A percentile compares a stretch with the other conserved stretches of the same genome.
These are phyloP conservation scores for Globisporangium paroecandrum DNA, from an alignment of 352 stramenopile genomes.

Conservation along the genomic window DNA sequence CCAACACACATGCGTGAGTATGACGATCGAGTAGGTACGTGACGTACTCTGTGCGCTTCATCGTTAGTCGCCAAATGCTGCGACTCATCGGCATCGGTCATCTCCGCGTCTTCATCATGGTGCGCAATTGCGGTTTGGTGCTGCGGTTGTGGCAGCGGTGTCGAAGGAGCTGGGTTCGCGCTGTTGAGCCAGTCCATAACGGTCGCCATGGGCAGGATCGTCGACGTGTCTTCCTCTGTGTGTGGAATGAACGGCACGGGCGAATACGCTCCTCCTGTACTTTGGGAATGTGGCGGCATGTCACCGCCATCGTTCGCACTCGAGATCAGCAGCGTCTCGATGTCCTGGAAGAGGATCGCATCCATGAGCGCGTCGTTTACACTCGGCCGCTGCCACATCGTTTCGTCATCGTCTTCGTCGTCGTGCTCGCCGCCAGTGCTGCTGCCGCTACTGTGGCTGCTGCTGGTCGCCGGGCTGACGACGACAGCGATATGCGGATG, in stretches of 20 bases:
- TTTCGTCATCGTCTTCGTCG: constrained; percentile 2
- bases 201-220: background rate
- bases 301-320: background rate
- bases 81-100: background rate
- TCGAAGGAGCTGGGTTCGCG: background rate
- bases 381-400: background rate
- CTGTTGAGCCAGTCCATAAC: constrained; percentile 7
- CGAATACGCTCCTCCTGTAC: background rate
- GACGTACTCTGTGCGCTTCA: constrained; percentile 1
- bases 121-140: background rate
- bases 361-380: constrained; percentile 13
- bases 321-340: constrained; percentile 13
- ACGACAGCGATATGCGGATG: too few relatives aligned
- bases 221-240: background rate
- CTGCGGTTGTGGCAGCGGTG: background rate
- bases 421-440: background rate
- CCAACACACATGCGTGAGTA: background rate
- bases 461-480: background rate
- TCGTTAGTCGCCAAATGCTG: background rate
- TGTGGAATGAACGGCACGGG: background rate
- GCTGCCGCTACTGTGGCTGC: constrained; percentile 1
- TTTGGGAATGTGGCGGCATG: background rate
- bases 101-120: background rate
- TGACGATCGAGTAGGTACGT: background rate
- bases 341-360: constrained; percentile 17